Conservation (phyloP, 495 filamentous ascomycete genomes). For the Daldinia vernicosa region DNA sequence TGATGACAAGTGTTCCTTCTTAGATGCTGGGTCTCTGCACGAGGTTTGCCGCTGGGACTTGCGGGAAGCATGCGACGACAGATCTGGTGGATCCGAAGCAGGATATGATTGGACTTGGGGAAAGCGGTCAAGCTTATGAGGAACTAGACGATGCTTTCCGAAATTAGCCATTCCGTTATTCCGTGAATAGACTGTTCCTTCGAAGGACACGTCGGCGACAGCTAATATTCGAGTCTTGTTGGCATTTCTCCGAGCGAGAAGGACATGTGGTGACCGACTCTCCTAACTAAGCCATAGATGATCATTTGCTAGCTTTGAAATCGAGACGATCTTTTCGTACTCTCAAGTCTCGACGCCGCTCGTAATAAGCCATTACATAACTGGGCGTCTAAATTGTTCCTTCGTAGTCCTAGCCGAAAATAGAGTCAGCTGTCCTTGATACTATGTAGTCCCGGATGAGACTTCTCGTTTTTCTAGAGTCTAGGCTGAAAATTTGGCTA, state of each 20-base stretch:
- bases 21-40: conserved; percentile 17
- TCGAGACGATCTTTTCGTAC: conserved; percentile 10
- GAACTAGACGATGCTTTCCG: conserved; percentile 19
- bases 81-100: conserved; percentile 16
- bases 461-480: neutral
- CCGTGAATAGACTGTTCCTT: conserved; percentile 12
- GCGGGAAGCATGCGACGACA: conserved; percentile 14
- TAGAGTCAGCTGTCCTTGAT: neutral
- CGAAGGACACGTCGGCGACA: conserved; percentile 13
- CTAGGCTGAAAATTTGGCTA: neutral
- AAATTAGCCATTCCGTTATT: conserved; percentile 13
- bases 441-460: neutral
- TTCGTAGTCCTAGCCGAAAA: neutral
- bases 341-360: neutral
- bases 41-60: conserved; percentile 6
- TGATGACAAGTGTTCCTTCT: conserved; percentile 6
- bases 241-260: conserved; percentile 6
- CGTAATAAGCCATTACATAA: neutral
- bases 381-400: neutral
- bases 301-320: conserved; percentile 3
- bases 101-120: conserved; percentile 31
- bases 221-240: neutral
- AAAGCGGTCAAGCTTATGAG: conserved; percentile 32
- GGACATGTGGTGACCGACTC: conserved; percentile 18
- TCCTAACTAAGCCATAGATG: conserved; percentile 13